phyloP scores from a whole-genome alignment of 148 eudicot species.

The Oxyria digyna region DNA sequence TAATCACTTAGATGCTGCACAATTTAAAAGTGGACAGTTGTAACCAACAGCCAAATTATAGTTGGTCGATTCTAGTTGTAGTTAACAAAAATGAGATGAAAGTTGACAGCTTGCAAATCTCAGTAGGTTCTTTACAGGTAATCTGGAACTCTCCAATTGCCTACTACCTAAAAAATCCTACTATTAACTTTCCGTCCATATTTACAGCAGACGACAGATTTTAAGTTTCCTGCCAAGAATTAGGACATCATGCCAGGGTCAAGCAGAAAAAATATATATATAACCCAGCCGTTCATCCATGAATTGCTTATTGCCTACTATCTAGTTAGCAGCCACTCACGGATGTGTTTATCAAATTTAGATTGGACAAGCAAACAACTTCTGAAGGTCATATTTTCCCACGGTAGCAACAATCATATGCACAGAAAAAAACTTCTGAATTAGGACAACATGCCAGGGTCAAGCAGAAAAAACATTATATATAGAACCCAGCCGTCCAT shows the following conservation, averaged over 20 bases:
- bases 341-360: too few relatives aligned
- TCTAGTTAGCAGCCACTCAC: too few relatives aligned
- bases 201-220: slow-evolving; percentile 49
- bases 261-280: neutral
- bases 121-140: slow-evolving; percentile 1
- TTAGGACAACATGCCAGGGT: slow-evolving; percentile 34
- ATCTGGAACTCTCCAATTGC: neutral
- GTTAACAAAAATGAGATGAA: neutral
- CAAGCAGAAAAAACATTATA: neutral
- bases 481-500: neutral
- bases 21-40: neutral
- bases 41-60: neutral
- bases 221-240: slow-evolving; percentile 50
- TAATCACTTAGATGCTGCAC: too few relatives aligned
- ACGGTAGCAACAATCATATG: neutral
- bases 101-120: neutral
- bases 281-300: neutral
- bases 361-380: too few relatives aligned
- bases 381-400: neutral
- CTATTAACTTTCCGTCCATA: slow-evolving; percentile 42
- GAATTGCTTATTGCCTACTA: too few relatives aligned
- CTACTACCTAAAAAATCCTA: slow-evolving; percentile 38
- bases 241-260: slow-evolving; percentile 30
- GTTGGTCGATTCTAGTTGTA: too few relatives aligned
- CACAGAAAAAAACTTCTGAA: slow-evolving; percentile 25